Evolutionary conservation across 257 asterid genomes (phyloP), one percentile per base, ranked within the genome.

Genomic region (Rehmannia glutinosa): DNA sequence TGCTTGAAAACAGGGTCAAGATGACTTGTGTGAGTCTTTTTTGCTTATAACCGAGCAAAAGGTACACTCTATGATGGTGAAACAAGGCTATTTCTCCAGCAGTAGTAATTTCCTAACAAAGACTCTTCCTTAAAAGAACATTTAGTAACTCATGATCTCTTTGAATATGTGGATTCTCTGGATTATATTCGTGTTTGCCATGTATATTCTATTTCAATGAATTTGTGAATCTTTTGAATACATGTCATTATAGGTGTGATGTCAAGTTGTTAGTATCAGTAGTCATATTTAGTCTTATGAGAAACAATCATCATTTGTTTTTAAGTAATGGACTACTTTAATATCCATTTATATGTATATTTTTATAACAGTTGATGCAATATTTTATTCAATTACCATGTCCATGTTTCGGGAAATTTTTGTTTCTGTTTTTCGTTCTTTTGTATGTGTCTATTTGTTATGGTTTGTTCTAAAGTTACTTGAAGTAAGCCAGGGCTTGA

Each of bases 31-130:
- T 19, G 99, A 93, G 85, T 73, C 81, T 11, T 93, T 93, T 93
- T 93, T 65, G 92, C 90, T 36, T 88, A 90, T 71, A 93, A 93
- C 70, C 91, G 97, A 80, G 99, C 97, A 0, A 93, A 90, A 78
- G 99, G 99, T 68, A 90, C 97, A 41, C 96, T 93, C 64, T 93
- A 93, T 79, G 99, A 93, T 73, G 99, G 99, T 41, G 91, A 93
- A 85, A 93, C 99, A 11, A 84, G 99, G 72, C 81, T 93, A 39
- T 93, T 93, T 75, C 89, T 90, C 30, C 95, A 79, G 75, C 73
- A 84, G 73, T 77, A 96, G 99, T 93, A 82, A 27, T 56, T 71
- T 64, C 57, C 62, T 43, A 25, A 50, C 77, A 13, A 62, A 47
- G 19, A 49, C 46, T 54, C 27, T 51, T 5, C 54, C 66, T 33